Evolutionary conservation across 805 yeast genomes (phyloP).

Genomic region (Komagataella kurtzmanii): DNA sequence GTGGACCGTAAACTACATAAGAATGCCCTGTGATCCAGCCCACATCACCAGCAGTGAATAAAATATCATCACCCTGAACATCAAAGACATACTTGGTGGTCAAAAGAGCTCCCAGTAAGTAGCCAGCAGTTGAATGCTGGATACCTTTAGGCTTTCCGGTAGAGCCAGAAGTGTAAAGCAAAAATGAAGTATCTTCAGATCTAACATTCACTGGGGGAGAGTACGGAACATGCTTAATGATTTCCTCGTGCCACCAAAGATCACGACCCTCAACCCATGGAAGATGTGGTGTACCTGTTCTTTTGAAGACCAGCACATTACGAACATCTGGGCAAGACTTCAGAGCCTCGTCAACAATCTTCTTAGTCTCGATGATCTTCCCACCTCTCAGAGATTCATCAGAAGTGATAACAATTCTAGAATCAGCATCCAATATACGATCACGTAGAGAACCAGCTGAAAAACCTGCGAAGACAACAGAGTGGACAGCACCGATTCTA

Average conservation of each 20-base stretch:
- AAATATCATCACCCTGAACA: constrained; percentile 56
- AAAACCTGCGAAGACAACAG: constrained; percentile 80
- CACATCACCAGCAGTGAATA: constrained; percentile 82
- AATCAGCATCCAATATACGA: constrained; percentile 59
- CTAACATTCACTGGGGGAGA: constrained; percentile 62
- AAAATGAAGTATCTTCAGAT: constrained; percentile 72
- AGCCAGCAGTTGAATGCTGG: constrained; percentile 73
- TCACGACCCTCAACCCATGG: constrained; percentile 46
- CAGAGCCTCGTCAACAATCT: constrained; percentile 73
- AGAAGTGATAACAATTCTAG: constrained; percentile 62
- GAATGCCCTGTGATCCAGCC: constrained; percentile 92
- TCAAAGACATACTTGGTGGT: constrained; percentile 71
- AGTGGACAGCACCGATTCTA: constrained; percentile 74
- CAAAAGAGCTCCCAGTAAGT: constrained; percentile 56
- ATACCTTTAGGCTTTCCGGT: constrained; percentile 88
- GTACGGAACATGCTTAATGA: constrained; percentile 51
- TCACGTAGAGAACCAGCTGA: constrained; percentile 60
- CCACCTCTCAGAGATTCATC: constrained; percentile 83
- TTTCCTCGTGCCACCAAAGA: constrained; percentile 66
- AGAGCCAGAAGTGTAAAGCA: constrained; percentile 77
- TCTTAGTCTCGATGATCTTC: constrained; percentile 66
- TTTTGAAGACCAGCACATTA: constrained; percentile 58
- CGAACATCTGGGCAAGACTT: constrained; percentile 49
- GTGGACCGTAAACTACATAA: constrained; percentile 73
- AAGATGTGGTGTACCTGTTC: constrained; percentile 52